Conservation (phyloP, 805 yeast species). For the Suhomyces sp. region DNA sequence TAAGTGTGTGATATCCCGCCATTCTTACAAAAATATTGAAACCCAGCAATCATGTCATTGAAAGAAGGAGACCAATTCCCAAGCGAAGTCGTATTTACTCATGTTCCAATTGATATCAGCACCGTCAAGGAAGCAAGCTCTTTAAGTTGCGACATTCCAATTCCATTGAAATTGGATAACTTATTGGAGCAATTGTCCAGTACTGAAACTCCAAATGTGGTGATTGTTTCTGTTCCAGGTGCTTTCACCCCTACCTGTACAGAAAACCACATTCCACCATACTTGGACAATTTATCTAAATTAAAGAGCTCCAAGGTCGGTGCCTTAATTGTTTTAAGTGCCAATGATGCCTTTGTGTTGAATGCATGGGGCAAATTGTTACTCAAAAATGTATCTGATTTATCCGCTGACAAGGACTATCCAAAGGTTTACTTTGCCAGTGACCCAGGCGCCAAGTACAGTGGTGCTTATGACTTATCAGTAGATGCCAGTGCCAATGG, state of each 20-base stretch:
- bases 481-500: slow-evolving; percentile 36
- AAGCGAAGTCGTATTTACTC: slow-evolving; percentile 28
- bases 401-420: slow-evolving; percentile 4
- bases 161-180: slow-evolving; percentile 32
- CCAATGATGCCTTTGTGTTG: slow-evolving; percentile 42
- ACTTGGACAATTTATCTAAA: slow-evolving; percentile 25
- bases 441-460: slow-evolving; percentile 37
- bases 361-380: slow-evolving; percentile 46
- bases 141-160: slow-evolving; percentile 36
- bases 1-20: not conserved
- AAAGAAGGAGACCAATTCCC: slow-evolving; percentile 35
- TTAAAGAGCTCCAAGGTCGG: slow-evolving; percentile 29
- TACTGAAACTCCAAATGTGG: slow-evolving; percentile 21
- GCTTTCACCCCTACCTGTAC: slow-evolving; percentile 47
- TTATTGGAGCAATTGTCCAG: slow-evolving; percentile 19
- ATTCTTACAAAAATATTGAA: not conserved
- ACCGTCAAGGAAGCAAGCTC: slow-evolving; percentile 22
- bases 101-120: slow-evolving; percentile 36
- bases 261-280: slow-evolving; percentile 42
- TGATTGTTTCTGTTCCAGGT: slow-evolving; percentile 42
- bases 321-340: slow-evolving; percentile 34
- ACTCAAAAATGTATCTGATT: slow-evolving; percentile 20
- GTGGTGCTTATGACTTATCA: slow-evolving; percentile 26
- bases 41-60: slow-evolving; percentile 6
- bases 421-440: slow-evolving; percentile 37